Evolutionary conservation across 495 filamentous ascomycete species (phyloP).

Genomic region (Echria macrotheca): DNA sequence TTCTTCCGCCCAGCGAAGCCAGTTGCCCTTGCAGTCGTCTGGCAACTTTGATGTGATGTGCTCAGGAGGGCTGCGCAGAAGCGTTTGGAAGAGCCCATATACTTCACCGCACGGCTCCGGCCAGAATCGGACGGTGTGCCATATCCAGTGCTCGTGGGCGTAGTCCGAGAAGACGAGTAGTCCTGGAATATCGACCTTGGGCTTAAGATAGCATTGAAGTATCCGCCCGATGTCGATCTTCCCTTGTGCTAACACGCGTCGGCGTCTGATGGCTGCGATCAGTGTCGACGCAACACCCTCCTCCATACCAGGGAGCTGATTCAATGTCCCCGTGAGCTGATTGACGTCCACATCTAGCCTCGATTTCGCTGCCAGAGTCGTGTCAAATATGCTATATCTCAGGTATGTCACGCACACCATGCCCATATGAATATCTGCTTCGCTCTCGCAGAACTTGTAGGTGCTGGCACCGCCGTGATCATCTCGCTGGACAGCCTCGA

Average conservation of each 20-base stretch:
- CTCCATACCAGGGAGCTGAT: background rate
- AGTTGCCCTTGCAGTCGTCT: background rate
- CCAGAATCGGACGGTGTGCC: constrained; percentile 29
- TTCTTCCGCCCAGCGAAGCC: background rate
- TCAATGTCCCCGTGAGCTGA: background rate
- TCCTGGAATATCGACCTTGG: background rate
- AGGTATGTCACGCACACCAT: constrained; percentile 5
- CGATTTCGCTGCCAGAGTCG: background rate
- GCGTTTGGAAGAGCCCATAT: background rate
- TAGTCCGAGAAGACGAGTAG: background rate
- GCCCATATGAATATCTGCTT: constrained; percentile 1
- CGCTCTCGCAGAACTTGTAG: background rate
- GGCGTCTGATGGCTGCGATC: background rate
- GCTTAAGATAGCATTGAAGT: background rate
- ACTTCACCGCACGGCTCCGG: background rate
- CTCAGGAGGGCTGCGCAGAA: background rate
- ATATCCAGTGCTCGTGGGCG: constrained; percentile 1
- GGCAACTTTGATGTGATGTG: background rate
- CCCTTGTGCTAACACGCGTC: background rate
- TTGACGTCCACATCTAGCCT: background rate
- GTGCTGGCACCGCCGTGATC: background rate
- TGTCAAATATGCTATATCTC: background rate
- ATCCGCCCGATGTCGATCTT: background rate
- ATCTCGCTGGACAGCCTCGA: background rate
- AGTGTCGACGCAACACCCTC: background rate